Percentiles rank a stretch among this genome's conserved stretches.
Conservation (phyloP, 495 filamentous ascomycete genomes). For the Penicillium chermesinum region DNA sequence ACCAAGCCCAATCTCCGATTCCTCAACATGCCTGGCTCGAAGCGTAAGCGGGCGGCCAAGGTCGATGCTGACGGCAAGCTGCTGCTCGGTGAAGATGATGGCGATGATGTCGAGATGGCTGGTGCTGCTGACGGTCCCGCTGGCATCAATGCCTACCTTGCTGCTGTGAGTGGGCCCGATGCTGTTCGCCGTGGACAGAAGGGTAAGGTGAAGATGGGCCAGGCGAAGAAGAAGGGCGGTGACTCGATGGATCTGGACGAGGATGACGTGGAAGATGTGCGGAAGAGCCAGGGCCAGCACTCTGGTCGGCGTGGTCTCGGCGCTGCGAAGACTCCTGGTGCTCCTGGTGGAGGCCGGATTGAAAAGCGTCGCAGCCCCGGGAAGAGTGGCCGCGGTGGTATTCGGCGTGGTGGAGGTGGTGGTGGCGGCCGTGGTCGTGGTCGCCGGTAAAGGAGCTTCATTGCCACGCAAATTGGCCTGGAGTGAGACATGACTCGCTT, state of each 20-base stretch:
- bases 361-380: slow-evolving; percentile 33
- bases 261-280: slow-evolving; percentile 25
- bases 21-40: slow-evolving; percentile 39
- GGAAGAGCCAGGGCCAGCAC: slow-evolving; percentile 12
- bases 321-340: slow-evolving; percentile 39
- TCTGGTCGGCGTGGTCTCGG: slow-evolving; percentile 42
- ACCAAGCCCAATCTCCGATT: slow-evolving; percentile 66
- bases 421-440: slow-evolving; percentile 1
- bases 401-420: slow-evolving; percentile 16
- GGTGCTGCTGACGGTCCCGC: slow-evolving; percentile 46
- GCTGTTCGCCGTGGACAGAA: slow-evolving; percentile 73
- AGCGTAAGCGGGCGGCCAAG: slow-evolving; percentile 55
- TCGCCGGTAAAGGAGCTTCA: background rate
- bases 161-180: slow-evolving; percentile 80
- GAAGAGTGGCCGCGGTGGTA: slow-evolving; percentile 19
- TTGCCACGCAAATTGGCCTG: too few relatives aligned
- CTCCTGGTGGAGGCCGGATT: slow-evolving; percentile 32
- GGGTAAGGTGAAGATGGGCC: slow-evolving; percentile 82
- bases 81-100: slow-evolving; percentile 57
- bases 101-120: slow-evolving; percentile 53
- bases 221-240: slow-evolving; percentile 50
- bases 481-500: too few relatives aligned
- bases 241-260: slow-evolving; percentile 71
- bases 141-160: slow-evolving; percentile 85
- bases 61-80: slow-evolving; percentile 84